A percentile compares a stretch with the other conserved stretches of the same genome.
These are phyloP conservation scores for Aspergillus ruber DNA, from an alignment of 2,329 filamentous ascomycete genomes.

Conservation along the genomic window DNA sequence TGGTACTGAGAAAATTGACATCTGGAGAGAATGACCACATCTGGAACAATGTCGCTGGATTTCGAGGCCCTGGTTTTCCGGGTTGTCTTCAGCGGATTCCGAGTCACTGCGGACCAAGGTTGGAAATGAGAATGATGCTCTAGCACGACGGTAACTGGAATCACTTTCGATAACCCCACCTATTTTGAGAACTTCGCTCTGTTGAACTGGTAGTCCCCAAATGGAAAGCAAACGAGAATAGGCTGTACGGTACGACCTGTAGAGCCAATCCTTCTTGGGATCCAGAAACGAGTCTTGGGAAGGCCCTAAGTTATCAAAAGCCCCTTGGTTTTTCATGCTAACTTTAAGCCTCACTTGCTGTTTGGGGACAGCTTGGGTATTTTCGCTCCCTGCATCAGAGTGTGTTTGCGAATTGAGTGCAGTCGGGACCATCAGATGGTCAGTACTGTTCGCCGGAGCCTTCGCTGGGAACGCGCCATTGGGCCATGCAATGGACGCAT, in stretches of 20 bases:
- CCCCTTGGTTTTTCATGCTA: constrained; percentile 50
- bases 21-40: constrained; percentile 32
- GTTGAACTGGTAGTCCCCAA: constrained; percentile 51
- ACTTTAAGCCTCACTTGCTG: constrained; percentile 37
- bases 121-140: constrained; percentile 20
- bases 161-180: constrained; percentile 36
- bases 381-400: constrained; percentile 36
- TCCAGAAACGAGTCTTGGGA: constrained; percentile 46
- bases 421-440: constrained; percentile 24
- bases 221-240: constrained; percentile 56
- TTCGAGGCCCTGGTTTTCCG: constrained; percentile 26
- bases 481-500: constrained; percentile 25
- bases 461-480: constrained; percentile 16
- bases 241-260: constrained; percentile 47
- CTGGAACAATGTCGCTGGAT: constrained; percentile 38
- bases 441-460: constrained; percentile 20
- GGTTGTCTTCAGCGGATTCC: constrained; percentile 1
- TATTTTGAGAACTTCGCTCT: constrained; percentile 54
- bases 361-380: constrained; percentile 19
- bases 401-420: constrained; percentile 26
- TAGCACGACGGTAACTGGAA: constrained; percentile 16
- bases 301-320: constrained; percentile 49
- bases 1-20: constrained; percentile 30
- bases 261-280: constrained; percentile 41
- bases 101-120: constrained; percentile 9